A percentile compares a stretch with the other conserved stretches of the same genome.
phyloP scores from a whole-genome alignment of 768 basidiomycete genomes.

The Suillus tomentosus region DNA sequence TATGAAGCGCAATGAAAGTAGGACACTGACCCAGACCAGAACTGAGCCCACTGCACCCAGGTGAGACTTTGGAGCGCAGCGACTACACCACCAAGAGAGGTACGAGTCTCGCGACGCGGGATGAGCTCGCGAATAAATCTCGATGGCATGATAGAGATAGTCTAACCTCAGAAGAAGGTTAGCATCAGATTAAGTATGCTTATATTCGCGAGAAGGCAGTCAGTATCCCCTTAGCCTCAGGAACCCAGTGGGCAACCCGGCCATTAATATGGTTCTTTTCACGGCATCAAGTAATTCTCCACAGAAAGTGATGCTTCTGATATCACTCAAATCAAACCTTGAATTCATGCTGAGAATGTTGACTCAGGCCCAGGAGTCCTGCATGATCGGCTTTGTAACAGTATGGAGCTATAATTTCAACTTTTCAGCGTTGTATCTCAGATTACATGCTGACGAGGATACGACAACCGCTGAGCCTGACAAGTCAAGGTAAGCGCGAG shows the following conservation, averaged over 20 bases:
- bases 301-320: neutral
- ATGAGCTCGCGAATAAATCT: slow-evolving; percentile 52
- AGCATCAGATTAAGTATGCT: no score
- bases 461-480: neutral
- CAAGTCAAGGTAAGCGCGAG: neutral
- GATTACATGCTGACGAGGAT: neutral
- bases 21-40: slow-evolving; percentile 54
- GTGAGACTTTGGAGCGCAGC: slow-evolving; percentile 47
- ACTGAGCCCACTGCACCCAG: slow-evolving; percentile 58
- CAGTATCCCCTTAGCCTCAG: neutral
- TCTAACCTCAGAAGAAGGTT: neutral
- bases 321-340: neutral
- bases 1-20: neutral
- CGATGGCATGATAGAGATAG: slow-evolving; percentile 42
- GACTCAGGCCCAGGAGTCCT: neutral
- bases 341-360: neutral
- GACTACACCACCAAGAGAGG: slow-evolving; percentile 42
- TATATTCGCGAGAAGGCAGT: neutral
- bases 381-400: neutral
- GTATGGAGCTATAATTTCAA: neutral
- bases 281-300: neutral
- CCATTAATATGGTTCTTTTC: neutral
- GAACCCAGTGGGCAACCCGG: neutral
- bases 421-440: neutral
- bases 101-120: slow-evolving; percentile 46